A percentile compares a stretch with the other conserved stretches of the same genome.
Conservation (phyloP, 305 asterid species). For the Fraxinus sp. region DNA sequence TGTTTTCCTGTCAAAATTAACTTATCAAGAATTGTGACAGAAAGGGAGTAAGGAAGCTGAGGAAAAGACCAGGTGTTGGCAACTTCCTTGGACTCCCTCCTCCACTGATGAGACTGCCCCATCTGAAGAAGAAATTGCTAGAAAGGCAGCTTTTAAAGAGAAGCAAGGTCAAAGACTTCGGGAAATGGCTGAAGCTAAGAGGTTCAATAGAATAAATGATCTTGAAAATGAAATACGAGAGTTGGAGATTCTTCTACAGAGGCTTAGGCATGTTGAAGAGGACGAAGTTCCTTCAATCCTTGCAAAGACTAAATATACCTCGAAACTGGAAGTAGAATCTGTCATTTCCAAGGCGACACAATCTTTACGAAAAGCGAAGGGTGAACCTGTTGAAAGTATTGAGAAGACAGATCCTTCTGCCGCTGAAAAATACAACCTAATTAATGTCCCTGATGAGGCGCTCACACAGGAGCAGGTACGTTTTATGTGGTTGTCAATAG, state of each 20-base stretch:
- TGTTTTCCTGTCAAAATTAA: slow-evolving; percentile 18
- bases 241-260: slow-evolving; percentile 67
- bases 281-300: slow-evolving; percentile 58
- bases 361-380: slow-evolving; percentile 89
- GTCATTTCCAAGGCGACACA: slow-evolving; percentile 66
- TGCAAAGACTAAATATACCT: slow-evolving; percentile 50
- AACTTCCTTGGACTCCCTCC: slow-evolving; percentile 93
- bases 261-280: slow-evolving; percentile 58
- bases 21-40: slow-evolving; percentile 36
- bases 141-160: slow-evolving; percentile 96
- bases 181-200: slow-evolving; percentile 99
- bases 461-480: slow-evolving; percentile 89
- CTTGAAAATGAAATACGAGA: slow-evolving; percentile 85
- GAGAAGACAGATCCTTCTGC: slow-evolving; percentile 67
- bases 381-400: slow-evolving; percentile 71
- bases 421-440: slow-evolving; percentile 67
- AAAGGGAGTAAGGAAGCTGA: slow-evolving; percentile 77
- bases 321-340: slow-evolving; percentile 75
- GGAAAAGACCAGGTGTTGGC: slow-evolving; percentile 86
- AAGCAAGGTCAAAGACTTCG: slow-evolving; percentile 96
- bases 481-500: slow-evolving; percentile 25
- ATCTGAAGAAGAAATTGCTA: slow-evolving; percentile 95
- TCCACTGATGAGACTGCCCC: slow-evolving; percentile 79
- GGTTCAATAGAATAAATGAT: slow-evolving; percentile 78
- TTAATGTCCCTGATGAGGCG: slow-evolving; percentile 70